Percentiles rank a stretch among this genome's conserved stretches.
Evolutionary conservation across 2,329 filamentous ascomycete species (phyloP).

Genomic region (Didymella pinodella): DNA sequence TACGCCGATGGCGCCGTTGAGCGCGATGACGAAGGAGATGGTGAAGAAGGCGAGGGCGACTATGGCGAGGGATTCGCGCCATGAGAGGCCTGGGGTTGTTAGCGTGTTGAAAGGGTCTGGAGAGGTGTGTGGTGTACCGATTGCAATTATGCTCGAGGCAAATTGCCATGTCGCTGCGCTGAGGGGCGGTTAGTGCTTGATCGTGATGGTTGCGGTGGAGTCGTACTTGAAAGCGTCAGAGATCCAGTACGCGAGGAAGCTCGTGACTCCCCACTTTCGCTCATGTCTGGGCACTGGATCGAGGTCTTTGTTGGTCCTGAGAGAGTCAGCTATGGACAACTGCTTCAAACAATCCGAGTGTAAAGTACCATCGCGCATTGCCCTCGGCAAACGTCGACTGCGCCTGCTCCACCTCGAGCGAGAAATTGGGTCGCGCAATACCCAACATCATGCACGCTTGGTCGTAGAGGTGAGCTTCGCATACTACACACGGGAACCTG

Average conservation of each 20-base stretch:
- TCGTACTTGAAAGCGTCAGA: slow-evolving; percentile 60
- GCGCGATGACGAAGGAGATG: slow-evolving; percentile 66
- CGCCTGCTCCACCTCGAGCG: slow-evolving; percentile 55
- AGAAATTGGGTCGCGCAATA: slow-evolving; percentile 49
- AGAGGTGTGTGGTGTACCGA: slow-evolving; percentile 33
- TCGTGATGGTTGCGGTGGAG: neutral
- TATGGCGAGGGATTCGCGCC: slow-evolving; percentile 63
- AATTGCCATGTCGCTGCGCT: slow-evolving; percentile 63
- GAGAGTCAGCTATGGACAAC: slow-evolving; percentile 1
- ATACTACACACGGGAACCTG: neutral
- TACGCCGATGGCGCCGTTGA: slow-evolving; percentile 62
- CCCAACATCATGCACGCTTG: slow-evolving; percentile 33
- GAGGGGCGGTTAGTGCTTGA: neutral
- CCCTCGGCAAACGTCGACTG: slow-evolving; percentile 57
- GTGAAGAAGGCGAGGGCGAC: slow-evolving; percentile 62
- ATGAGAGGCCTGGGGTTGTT: slow-evolving; percentile 56
- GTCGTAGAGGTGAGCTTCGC: too few species aligned
- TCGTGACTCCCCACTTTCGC: slow-evolving; percentile 58
- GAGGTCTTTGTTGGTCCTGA: slow-evolving; percentile 58
- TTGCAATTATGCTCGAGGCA: slow-evolving; percentile 49
- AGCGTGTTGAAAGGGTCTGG: neutral
- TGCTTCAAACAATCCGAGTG: neutral
- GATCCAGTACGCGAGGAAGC: slow-evolving; percentile 61
- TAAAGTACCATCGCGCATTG: slow-evolving; percentile 43
- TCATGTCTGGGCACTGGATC: slow-evolving; percentile 57